A percentile compares a stretch with the other conserved stretches of the same genome.
Evolutionary conservation across 306 rosid genomes (phyloP).

Genomic region (Castanea crenata): DNA sequence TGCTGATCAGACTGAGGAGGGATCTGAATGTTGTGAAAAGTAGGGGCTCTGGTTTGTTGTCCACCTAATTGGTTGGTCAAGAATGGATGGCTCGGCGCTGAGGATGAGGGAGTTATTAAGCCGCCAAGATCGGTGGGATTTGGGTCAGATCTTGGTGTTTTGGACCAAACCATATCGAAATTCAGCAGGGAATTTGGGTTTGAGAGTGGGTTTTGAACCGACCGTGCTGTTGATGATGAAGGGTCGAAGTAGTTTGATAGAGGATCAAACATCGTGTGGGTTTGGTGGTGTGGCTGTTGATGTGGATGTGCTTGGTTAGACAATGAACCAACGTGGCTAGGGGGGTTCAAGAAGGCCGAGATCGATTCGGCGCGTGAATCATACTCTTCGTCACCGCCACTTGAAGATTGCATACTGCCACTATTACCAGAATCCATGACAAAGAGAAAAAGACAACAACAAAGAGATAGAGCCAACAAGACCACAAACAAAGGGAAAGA

Average conservation of each 20-base stretch:
- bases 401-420: slow-evolving; percentile 87
- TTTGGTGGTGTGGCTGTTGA: slow-evolving; percentile 17
- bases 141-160: slow-evolving; percentile 51
- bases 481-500: slow-evolving; percentile 17
- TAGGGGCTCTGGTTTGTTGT: slow-evolving; percentile 28
- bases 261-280: slow-evolving; percentile 44
- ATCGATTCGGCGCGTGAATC: slow-evolving; percentile 74
- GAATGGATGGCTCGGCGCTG: slow-evolving; percentile 32
- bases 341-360: slow-evolving; percentile 46
- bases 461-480: slow-evolving; percentile 2
- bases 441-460: neutral
- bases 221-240: slow-evolving; percentile 19
- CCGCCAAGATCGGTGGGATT: slow-evolving; percentile 39
- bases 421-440: slow-evolving; percentile 84
- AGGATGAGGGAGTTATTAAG: slow-evolving; percentile 23
- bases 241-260: slow-evolving; percentile 61
- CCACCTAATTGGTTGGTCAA: slow-evolving; percentile 35
- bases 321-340: slow-evolving; percentile 31
- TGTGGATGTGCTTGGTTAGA: neutral
- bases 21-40: slow-evolving; percentile 33
- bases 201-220: slow-evolving; percentile 7
- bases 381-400: slow-evolving; percentile 85
- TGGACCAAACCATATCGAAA: slow-evolving; percentile 61
- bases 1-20: slow-evolving; percentile 14
- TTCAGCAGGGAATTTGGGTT: slow-evolving; percentile 38